Percentiles rank a stretch among this genome's conserved stretches.
Evolutionary conservation across 2,329 filamentous ascomycete species (phyloP).

Genomic region (Rhinocladiella mackenziei): DNA sequence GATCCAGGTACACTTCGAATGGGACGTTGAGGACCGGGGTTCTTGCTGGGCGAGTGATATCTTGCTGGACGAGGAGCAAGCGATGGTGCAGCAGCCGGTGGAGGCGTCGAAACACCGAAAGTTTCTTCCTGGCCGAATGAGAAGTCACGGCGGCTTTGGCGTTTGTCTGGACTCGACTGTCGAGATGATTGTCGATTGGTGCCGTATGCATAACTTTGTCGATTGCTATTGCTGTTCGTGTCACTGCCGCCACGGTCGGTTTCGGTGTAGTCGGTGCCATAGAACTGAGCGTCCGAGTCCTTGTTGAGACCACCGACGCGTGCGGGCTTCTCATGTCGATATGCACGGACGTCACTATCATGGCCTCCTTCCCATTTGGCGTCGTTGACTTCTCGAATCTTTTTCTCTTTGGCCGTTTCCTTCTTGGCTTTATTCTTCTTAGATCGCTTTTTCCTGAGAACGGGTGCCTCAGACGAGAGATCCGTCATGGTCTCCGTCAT

Average conservation of each 20-base stretch:
- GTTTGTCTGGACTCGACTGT: conserved; percentile 22
- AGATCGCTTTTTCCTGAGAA: conserved; percentile 37
- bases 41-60: conserved; percentile 22
- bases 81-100: conserved; percentile 13
- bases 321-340: conserved; percentile 81
- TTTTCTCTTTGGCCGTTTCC: conserved; percentile 46
- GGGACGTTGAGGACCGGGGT: conserved; percentile 16
- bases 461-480: conserved; percentile 28
- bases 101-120: conserved; percentile 19
- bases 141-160: conserved; percentile 27
- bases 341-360: conserved; percentile 68
- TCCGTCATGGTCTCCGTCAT: conserved; percentile 41
- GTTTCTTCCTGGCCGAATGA: conserved; percentile 26
- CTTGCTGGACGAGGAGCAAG: conserved; percentile 18
- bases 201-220: conserved; percentile 10
- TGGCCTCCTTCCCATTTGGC: conserved; percentile 56
- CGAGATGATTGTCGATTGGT: conserved; percentile 11
- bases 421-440: conserved; percentile 40
- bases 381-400: conserved; percentile 33
- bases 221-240: conserved; percentile 35
- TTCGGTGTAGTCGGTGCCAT: conserved; percentile 68
- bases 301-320: conserved; percentile 86
- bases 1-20: conserved; percentile 35
- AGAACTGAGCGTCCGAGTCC: conserved; percentile 74
- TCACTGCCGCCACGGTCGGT: conserved; percentile 47